A percentile compares a stretch with the other conserved stretches of the same genome.
phyloP scores from a whole-genome alignment of 345 rosid genomes.

The Salix arbutifolia region DNA sequence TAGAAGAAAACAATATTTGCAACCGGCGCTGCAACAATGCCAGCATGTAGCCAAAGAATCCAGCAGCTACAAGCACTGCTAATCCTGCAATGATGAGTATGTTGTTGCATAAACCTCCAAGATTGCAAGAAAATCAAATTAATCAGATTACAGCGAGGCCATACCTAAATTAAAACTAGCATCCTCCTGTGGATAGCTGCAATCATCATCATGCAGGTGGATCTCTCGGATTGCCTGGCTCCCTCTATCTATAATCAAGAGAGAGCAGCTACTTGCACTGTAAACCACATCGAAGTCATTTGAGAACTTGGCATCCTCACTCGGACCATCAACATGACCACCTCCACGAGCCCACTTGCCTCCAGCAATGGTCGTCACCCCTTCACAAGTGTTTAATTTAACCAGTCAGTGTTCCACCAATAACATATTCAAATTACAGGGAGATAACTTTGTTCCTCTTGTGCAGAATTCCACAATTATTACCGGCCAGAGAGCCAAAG shows the following conservation, averaged over 20 bases:
- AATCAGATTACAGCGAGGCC: background rate
- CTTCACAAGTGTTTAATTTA: conserved; percentile 31
- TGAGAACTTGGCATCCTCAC: conserved; percentile 81
- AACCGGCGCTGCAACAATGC: conserved; percentile 76
- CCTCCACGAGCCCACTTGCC: conserved; percentile 67
- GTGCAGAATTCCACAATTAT: too few species aligned
- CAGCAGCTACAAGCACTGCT: conserved; percentile 68
- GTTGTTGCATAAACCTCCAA: conserved; percentile 1
- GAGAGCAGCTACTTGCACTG: conserved; percentile 72
- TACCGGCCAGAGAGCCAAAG: too few species aligned
- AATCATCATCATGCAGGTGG: conserved; percentile 70
- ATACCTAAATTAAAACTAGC: conserved; percentile 65
- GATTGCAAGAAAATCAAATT: background rate
- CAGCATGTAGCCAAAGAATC: conserved; percentile 81
- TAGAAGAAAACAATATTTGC: conserved; percentile 52
- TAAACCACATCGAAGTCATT: conserved; percentile 79
- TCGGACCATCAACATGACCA: conserved; percentile 73
- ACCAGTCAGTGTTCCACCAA: background rate
- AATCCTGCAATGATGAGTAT: conserved; percentile 44
- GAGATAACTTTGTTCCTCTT: too few species aligned
- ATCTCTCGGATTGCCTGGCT: conserved; percentile 86
- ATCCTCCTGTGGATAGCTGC: conserved; percentile 58
- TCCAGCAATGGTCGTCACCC: conserved; percentile 84
- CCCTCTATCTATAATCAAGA: conserved; percentile 79
- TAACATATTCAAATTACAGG: background rate